Conservation (phyloP, 2,329 filamentous ascomycete genomes). For the Beauveria medogensis region DNA sequence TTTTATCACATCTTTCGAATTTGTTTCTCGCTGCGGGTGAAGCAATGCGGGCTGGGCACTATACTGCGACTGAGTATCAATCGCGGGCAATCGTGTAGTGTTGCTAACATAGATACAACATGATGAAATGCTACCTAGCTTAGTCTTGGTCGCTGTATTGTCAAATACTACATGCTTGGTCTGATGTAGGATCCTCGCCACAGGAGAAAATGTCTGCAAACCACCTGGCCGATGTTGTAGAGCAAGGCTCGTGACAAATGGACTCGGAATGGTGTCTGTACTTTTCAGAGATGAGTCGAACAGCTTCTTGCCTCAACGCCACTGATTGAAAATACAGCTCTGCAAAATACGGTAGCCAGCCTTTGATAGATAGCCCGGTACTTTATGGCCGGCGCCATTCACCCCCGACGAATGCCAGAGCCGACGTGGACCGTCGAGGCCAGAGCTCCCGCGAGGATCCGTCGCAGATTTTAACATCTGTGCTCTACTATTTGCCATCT, state of each 20-base stretch:
- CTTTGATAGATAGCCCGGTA: conserved; percentile 15
- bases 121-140: not conserved
- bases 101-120: not conserved
- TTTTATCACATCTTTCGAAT: not conserved
- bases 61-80: not conserved
- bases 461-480: not conserved
- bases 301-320: not conserved
- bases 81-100: no score
- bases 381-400: conserved; percentile 33
- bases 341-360: conserved; percentile 3
- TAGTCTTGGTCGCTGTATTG: not conserved
- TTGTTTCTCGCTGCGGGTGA: not conserved
- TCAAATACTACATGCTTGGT: not conserved
- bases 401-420: conserved; percentile 20
- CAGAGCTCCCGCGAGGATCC: not conserved
- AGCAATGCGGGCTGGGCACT: no score
- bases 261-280: not conserved
- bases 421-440: conserved; percentile 9
- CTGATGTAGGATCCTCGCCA: not conserved
- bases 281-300: not conserved
- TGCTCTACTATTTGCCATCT: no score
- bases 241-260: not conserved
- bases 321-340: not conserved
- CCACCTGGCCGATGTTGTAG: not conserved
- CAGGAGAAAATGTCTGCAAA: not conserved